Evolutionary conservation across 768 basidiomycete genomes (phyloP).

Genomic region (Tricholoma furcatifolium): DNA sequence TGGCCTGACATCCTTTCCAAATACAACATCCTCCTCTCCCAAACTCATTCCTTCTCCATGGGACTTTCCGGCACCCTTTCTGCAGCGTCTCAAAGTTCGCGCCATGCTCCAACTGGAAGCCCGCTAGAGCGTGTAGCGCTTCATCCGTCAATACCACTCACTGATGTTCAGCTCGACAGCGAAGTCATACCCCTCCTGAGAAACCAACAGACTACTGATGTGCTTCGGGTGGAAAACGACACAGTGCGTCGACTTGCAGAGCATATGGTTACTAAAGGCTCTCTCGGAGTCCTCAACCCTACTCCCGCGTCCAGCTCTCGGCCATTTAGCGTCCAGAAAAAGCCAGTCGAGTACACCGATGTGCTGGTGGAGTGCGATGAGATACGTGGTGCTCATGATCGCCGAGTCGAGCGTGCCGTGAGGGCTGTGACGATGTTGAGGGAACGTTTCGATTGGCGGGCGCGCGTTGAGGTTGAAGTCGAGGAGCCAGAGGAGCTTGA

Average conservation of each 20-base stretch:
- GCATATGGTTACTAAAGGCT: constrained; percentile 62
- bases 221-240: constrained; percentile 67
- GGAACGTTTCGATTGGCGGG: constrained; percentile 83
- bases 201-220: constrained; percentile 78
- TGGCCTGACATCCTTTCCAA: constrained; percentile 89
- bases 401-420: constrained; percentile 73
- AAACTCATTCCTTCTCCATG: constrained; percentile 75
- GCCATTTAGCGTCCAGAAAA: constrained; percentile 23
- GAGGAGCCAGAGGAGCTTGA: constrained; percentile 79
- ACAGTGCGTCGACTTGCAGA: constrained; percentile 69
- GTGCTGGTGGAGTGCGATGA: constrained; percentile 65
- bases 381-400: constrained; percentile 71
- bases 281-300: constrained; percentile 43
- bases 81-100: constrained; percentile 1
- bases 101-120: constrained; percentile 30
- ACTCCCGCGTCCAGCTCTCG: constrained; percentile 23
- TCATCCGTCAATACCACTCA: constrained; percentile 56
- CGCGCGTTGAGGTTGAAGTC: constrained; percentile 74
- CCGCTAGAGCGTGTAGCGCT: constrained; percentile 66
- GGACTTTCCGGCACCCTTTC: constrained; percentile 29
- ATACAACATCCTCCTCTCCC: constrained; percentile 82
- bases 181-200: constrained; percentile 73
- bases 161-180: constrained; percentile 69
- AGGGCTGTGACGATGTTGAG: constrained; percentile 74
- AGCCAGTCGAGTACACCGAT: constrained; percentile 54